These are phyloP conservation scores for Phellopilus nigrolimitatus DNA, from an alignment of 1,284 basidiomycete genomes.

Conservation along the genomic window DNA sequence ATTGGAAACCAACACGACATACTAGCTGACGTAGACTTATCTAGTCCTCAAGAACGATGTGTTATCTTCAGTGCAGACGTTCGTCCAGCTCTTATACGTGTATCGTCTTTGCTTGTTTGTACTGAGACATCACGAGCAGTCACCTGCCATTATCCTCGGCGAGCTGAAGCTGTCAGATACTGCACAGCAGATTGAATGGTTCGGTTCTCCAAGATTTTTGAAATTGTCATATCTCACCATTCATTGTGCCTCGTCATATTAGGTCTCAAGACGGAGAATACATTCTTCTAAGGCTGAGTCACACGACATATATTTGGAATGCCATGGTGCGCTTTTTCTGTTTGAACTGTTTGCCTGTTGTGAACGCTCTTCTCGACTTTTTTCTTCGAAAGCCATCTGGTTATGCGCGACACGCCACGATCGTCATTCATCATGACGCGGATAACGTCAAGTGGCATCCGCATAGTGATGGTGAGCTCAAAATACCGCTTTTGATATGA, in stretches of 20 bases:
- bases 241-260: background rate
- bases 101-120: background rate
- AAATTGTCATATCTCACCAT: background rate
- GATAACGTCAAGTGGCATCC: constrained; percentile 14
- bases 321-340: constrained; percentile 1
- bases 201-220: background rate
- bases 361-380: background rate
- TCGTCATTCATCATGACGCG: constrained; percentile 11
- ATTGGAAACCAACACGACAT: background rate
- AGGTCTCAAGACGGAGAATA: constrained; percentile 15
- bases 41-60: constrained; percentile 14
- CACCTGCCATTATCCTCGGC: constrained; percentile 12
- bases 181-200: constrained; percentile 17
- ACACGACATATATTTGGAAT: constrained; percentile 15
- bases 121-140: background rate
- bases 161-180: constrained; percentile 6
- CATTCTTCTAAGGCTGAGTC: constrained; percentile 12
- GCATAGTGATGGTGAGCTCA: constrained; percentile 1
- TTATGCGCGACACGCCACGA: background rate
- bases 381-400: constrained; percentile 3
- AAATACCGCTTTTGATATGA: background rate
- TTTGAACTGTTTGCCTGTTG: background rate
- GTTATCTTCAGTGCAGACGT: constrained; percentile 16
- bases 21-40: background rate
- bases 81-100: background rate